phyloP scores from a whole-genome alignment of 768 basidiomycete species.

The Mycena polygramma region DNA sequence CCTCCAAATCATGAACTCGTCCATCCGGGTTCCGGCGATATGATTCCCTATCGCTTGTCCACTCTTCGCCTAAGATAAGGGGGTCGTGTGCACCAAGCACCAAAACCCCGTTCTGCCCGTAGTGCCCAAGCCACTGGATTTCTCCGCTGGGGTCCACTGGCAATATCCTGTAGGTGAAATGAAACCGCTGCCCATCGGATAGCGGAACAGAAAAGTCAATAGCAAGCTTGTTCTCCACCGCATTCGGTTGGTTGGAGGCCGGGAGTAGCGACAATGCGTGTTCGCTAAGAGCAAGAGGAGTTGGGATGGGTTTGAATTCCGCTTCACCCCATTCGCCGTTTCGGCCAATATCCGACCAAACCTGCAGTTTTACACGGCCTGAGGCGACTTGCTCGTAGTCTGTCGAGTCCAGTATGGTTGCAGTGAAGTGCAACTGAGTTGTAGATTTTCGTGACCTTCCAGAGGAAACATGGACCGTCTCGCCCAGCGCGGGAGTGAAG shows the following conservation, averaged over 20 bases:
- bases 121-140: slow-evolving; percentile 61
- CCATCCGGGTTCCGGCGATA: slow-evolving; percentile 19
- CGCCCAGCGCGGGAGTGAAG: slow-evolving; percentile 56
- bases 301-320: slow-evolving; percentile 43
- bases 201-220: slow-evolving; percentile 22
- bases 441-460: slow-evolving; percentile 8
- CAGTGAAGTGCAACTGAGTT: slow-evolving; percentile 52
- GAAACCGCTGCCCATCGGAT: slow-evolving; percentile 41
- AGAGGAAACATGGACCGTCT: slow-evolving; percentile 44
- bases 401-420: slow-evolving; percentile 43
- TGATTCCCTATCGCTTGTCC: slow-evolving; percentile 36
- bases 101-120: slow-evolving; percentile 57
- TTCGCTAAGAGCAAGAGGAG: not conserved
- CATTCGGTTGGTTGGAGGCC: slow-evolving; percentile 1
- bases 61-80: slow-evolving; percentile 42
- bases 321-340: slow-evolving; percentile 50
- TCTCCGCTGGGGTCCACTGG: slow-evolving; percentile 53
- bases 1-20: slow-evolving; percentile 26
- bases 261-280: slow-evolving; percentile 32
- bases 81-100: slow-evolving; percentile 44
- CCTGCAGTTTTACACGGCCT: slow-evolving; percentile 52
- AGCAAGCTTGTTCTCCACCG: slow-evolving; percentile 17
- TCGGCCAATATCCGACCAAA: slow-evolving; percentile 57
- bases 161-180: slow-evolving; percentile 64
- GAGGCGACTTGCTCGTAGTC: slow-evolving; percentile 48